Base-by-base conservation (phyloP, 1,139 yeast genomes). In the Lodderomyces parapsilosis region DNA sequence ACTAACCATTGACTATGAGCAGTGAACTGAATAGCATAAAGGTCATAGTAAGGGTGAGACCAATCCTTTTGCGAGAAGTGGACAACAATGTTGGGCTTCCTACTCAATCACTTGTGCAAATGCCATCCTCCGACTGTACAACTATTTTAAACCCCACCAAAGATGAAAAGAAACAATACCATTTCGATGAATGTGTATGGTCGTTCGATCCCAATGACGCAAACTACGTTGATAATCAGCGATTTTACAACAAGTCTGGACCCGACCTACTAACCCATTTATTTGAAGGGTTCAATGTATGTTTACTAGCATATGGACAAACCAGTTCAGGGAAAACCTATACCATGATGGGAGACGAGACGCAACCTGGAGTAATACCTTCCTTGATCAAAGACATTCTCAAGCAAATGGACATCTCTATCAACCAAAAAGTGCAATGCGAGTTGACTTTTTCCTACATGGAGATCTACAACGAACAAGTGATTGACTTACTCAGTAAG, bases 221-320 rank as follows among this genome's bases (percentile, higher is more conserved):
- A 1, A 52, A 66, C 43, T 80, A 65, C 55, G 70, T 72, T 2
- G 69, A 70, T 41, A 89, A 85, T 55, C 42, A 54, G 7, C 58
- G 60, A 2, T 77, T 84, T 11, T 86, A 82, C 55, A 54, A 62
- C 2, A 62, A 66, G 11, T 67, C 81, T 4, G 93, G 90, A 0
- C 69, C 73, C 2, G 80, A 77, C 35, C 66, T 83, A 46, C 62
- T 86, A n/a, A 71, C 75, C 24, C 88, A 85, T 54, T 76, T 83
- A 28, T 70, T 84, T 51, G 73, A 73, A 44, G 94, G 94, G 0
- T 86, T 74, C 59, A 85, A 86, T 57, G 83, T 86, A 19, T 85
- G 93, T 58, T 74, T 86, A 9, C 69, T 86, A 53, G 91, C 93
- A 0, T 82, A 86, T 54, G 94, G 94, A 1, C 91, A 85, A 58